These are phyloP conservation scores for Rhododendron simsii DNA, from an alignment of 148 eudicot genomes.

Conservation along the genomic window DNA sequence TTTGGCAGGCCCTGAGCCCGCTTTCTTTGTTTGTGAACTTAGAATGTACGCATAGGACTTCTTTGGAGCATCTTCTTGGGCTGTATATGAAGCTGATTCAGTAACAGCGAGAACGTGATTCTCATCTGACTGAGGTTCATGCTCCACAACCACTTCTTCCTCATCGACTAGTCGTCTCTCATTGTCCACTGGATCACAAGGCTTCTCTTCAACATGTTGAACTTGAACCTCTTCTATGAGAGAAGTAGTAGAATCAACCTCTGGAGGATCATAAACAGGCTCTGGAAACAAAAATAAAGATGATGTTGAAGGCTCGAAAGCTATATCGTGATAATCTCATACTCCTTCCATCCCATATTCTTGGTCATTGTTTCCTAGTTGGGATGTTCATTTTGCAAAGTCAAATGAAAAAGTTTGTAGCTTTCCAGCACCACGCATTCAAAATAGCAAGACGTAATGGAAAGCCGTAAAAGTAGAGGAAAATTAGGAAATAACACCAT, in stretches of 20 bases:
- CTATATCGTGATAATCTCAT: not conserved
- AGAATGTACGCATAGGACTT: slow-evolving; percentile 70
- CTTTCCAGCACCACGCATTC: not conserved
- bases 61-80: slow-evolving; percentile 47
- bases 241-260: slow-evolving; percentile 20
- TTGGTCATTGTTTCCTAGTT: not conserved
- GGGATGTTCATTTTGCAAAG: not conserved
- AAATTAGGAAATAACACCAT: not conserved
- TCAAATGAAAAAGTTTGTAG: not conserved
- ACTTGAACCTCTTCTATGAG: slow-evolving; percentile 28
- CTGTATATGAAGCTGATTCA: slow-evolving; percentile 30
- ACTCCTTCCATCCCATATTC: not conserved
- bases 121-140: slow-evolving; percentile 32
- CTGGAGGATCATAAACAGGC: slow-evolving; percentile 28
- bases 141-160: slow-evolving; percentile 22
- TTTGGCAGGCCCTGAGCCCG: slow-evolving; percentile 32
- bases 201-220: slow-evolving; percentile 26
- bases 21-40: slow-evolving; percentile 43
- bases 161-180: slow-evolving; percentile 21
- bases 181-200: slow-evolving; percentile 18
- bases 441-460: not conserved
- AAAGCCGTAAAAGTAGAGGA: not conserved
- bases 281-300: slow-evolving; percentile 25
- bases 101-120: slow-evolving; percentile 22
- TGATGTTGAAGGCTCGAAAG: not conserved